Percentiles rank a stretch among this genome's conserved stretches.
These are phyloP conservation scores for Wallacemonas sp. DNA, from an alignment of 208 protist genomes.

Conservation along the genomic window DNA sequence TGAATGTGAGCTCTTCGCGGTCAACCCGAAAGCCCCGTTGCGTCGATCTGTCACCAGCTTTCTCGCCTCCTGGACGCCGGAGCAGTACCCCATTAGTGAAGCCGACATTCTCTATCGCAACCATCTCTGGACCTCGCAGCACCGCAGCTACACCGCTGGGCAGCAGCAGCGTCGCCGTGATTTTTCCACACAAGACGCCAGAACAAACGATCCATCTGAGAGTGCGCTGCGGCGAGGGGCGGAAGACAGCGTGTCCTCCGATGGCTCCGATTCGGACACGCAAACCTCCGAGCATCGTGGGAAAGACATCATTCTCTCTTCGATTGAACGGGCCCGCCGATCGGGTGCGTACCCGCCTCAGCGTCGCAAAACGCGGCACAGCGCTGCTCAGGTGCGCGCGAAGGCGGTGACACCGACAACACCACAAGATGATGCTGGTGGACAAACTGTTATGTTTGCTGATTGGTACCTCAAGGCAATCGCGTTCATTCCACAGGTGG, in stretches of 20 bases:
- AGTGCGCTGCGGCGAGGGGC: not conserved
- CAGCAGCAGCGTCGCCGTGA: not conserved
- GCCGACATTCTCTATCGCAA: constrained; percentile 38
- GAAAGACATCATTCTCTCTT: constrained; percentile 5
- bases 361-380: not conserved
- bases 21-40: constrained; percentile 29
- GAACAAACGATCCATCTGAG: constrained; percentile 14
- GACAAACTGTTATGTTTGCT: constrained; percentile 24
- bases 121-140: constrained; percentile 17
- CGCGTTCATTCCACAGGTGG: not conserved
- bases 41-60: constrained; percentile 63
- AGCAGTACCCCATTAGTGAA: constrained; percentile 52
- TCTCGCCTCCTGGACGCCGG: constrained; percentile 65
- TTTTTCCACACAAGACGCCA: not conserved
- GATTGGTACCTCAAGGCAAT: constrained; percentile 62
- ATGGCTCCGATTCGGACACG: constrained; percentile 10
- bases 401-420: constrained; percentile 1
- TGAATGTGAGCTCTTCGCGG: constrained; percentile 85
- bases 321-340: constrained; percentile 5
- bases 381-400: not conserved
- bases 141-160: not conserved
- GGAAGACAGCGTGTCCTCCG: constrained; percentile 7
- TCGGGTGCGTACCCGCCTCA: not conserved
- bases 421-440: not conserved
- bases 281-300: not conserved